Percentiles rank a stretch among this genome's conserved stretches.
Evolutionary conservation across 805 yeast genomes (phyloP).

Genomic region (Yamadazyma paraphyllophila): DNA sequence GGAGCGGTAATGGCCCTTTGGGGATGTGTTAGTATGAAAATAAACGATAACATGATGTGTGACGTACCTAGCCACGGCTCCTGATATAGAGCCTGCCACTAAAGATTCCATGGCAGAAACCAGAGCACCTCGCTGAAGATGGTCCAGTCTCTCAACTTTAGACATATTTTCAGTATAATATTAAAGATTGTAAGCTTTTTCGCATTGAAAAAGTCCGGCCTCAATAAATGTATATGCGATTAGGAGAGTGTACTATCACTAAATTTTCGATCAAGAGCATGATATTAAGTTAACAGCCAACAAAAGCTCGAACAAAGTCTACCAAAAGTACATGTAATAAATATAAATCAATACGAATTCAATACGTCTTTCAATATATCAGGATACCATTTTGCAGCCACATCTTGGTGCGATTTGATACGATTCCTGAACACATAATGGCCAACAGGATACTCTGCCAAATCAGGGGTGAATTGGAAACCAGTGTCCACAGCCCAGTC

Average conservation of each 20-base stretch:
- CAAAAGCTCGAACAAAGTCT: no score
- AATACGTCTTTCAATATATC: conserved; percentile 33
- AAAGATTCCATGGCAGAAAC: conserved; percentile 54
- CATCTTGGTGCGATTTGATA: conserved; percentile 44
- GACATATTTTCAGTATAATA: background rate
- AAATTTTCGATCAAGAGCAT: background rate
- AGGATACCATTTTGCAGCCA: conserved; percentile 44
- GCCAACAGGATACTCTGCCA: conserved; percentile 43
- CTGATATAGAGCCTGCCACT: conserved; percentile 71
- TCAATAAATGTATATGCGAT: background rate
- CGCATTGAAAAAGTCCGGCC: conserved; percentile 3
- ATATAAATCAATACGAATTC: conserved; percentile 6
- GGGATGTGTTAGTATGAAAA: conserved; percentile 6
- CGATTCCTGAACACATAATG: conserved; percentile 46
- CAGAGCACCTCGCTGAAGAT: conserved; percentile 49
- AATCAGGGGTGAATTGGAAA: conserved; percentile 39
- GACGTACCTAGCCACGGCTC: conserved; percentile 48
- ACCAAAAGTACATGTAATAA: no score
- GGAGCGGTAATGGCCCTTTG: conserved; percentile 67
- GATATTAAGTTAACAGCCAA: no score
- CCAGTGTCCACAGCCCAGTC: conserved; percentile 40
- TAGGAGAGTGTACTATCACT: no score
- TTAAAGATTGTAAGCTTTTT: background rate
- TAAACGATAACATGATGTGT: background rate
- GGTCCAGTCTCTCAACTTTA: conserved; percentile 31